A percentile compares a stretch with the other conserved stretches of the same genome.
phyloP scores from a whole-genome alignment of 208 protist species.

The Porcisia deanei region DNA sequence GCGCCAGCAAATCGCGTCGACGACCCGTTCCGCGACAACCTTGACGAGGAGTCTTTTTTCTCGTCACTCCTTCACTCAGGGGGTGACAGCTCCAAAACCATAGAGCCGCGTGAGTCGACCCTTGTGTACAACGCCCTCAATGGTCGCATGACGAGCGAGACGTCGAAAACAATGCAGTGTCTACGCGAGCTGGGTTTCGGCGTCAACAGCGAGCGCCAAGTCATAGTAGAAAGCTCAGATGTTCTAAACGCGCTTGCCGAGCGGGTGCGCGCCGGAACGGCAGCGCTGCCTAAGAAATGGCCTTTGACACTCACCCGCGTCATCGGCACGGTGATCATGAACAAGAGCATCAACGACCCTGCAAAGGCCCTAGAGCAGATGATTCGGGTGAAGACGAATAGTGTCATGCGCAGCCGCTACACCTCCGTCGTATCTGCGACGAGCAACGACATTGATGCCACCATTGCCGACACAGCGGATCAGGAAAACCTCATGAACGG shows the following conservation, averaged over 20 bases:
- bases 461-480: constrained; percentile 11
- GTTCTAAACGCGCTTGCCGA: constrained; percentile 66
- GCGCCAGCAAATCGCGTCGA: not conserved
- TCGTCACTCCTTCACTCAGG: constrained; percentile 20
- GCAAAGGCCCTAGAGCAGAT: constrained; percentile 78
- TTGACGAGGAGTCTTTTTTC: constrained; percentile 40
- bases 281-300: constrained; percentile 67
- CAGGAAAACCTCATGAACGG: constrained; percentile 30
- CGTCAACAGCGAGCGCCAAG: constrained; percentile 71
- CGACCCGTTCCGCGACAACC: constrained; percentile 19
- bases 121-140: constrained; percentile 87
- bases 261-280: constrained; percentile 55
- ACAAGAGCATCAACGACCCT: constrained; percentile 63
- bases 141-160: constrained; percentile 84
- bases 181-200: constrained; percentile 79
- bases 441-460: constrained; percentile 25
- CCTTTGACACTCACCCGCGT: constrained; percentile 62
- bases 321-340: constrained; percentile 62
- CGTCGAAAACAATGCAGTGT: constrained; percentile 50
- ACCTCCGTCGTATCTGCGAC: constrained; percentile 64
- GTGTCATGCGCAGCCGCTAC: constrained; percentile 72
- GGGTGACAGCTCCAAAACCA: not conserved
- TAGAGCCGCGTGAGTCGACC: constrained; percentile 33
- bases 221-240: constrained; percentile 59
- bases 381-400: constrained; percentile 82